Conservation (phyloP, 148 eudicot genomes). For the Spergularia marina region DNA sequence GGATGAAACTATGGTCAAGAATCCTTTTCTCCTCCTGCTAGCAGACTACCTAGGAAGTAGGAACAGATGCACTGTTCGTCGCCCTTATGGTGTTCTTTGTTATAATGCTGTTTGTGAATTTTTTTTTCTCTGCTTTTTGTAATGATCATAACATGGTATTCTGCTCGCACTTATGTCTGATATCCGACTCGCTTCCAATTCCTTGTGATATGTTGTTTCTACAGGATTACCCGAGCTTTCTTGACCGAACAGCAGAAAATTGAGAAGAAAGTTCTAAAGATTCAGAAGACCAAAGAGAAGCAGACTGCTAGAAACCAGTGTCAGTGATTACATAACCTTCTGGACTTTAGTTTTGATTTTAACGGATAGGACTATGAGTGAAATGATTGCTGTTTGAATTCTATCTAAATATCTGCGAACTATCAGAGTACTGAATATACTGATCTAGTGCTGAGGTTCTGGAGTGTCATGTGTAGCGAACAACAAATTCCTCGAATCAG, state of each 20-base stretch:
- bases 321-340: slow-evolving; percentile 1
- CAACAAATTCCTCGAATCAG: too few species aligned
- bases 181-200: not conserved
- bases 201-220: not conserved
- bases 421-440: too few species aligned
- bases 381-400: too few species aligned
- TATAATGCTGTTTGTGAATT: slow-evolving; percentile 61
- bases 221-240: slow-evolving; percentile 52
- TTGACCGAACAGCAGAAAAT: slow-evolving; percentile 59
- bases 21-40: not conserved
- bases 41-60: slow-evolving; percentile 50
- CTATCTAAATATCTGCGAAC: too few species aligned
- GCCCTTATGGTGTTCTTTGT: slow-evolving; percentile 55
- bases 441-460: too few species aligned
- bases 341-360: slow-evolving; percentile 5
- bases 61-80: slow-evolving; percentile 58
- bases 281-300: slow-evolving; percentile 58
- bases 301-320: slow-evolving; percentile 32
- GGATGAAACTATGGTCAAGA: not conserved
- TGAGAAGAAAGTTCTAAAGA: slow-evolving; percentile 56
- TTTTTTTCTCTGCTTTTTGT: slow-evolving; percentile 2
- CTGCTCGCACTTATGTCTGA: not conserved
- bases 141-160: not conserved
- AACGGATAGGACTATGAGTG: too few species aligned
- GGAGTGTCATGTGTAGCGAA: too few species aligned